phyloP scores from a whole-genome alignment of 495 filamentous ascomycete genomes.

The Annulohypoxylon moriforme region DNA sequence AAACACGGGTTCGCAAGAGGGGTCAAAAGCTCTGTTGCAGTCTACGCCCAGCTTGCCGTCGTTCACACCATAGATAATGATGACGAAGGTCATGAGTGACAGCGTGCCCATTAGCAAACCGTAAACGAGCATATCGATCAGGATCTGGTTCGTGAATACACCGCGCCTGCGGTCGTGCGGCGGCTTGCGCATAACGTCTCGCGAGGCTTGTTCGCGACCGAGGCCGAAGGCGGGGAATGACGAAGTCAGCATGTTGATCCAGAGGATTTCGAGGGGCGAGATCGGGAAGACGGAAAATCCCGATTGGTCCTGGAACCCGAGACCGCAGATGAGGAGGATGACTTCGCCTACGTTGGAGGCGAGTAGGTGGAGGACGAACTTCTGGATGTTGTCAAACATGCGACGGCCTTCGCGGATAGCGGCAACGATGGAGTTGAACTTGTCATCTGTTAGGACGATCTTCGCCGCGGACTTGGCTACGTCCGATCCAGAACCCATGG shows the following conservation, averaged over 20 bases:
- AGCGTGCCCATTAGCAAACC: conserved; percentile 74
- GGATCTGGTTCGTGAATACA: conserved; percentile 76
- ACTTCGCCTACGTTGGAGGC: conserved; percentile 81
- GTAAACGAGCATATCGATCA: conserved; percentile 79
- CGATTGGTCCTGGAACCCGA: conserved; percentile 73
- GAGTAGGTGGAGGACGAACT: conserved; percentile 81
- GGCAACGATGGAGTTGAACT: conserved; percentile 83
- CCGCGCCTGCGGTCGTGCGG: conserved; percentile 74
- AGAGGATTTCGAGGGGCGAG: conserved; percentile 78
- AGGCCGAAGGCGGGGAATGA: conserved; percentile 81
- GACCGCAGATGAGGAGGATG: conserved; percentile 73
- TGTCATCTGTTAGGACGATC: conserved; percentile 89
- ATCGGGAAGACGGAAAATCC: conserved; percentile 79
- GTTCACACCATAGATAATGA: conserved; percentile 73
- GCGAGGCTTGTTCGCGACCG: conserved; percentile 73
- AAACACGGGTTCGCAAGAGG: conserved; percentile 71
- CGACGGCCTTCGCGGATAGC: conserved; percentile 78
- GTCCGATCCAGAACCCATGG: conserved; percentile 88
- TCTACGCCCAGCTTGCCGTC: conserved; percentile 67
- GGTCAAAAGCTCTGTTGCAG: conserved; percentile 71
- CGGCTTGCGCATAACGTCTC: conserved; percentile 76
- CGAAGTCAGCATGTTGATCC: conserved; percentile 83
- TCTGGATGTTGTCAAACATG: conserved; percentile 85
- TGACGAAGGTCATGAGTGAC: conserved; percentile 74
- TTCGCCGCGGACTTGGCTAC: conserved; percentile 92